Evolutionary conservation across 106 monocot species (phyloP).

Genomic region (Posidonia australis): DNA sequence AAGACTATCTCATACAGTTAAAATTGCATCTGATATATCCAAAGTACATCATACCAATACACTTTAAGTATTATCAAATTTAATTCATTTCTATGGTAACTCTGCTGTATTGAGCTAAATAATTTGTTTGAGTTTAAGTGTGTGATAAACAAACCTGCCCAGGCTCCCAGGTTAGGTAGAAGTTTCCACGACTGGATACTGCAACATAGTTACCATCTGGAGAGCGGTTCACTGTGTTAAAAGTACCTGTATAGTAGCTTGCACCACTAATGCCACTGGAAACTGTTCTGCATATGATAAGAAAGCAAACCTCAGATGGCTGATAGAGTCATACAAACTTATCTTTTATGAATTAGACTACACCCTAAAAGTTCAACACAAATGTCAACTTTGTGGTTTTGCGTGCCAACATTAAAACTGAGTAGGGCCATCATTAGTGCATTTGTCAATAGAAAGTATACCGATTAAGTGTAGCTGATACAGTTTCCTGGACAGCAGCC

Average conservation of each 20-base stretch:
- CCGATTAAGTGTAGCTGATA: constrained; percentile 97
- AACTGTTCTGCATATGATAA: constrained; percentile 73
- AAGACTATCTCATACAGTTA: too few species aligned
- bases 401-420: background rate
- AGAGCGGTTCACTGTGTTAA: constrained; percentile 90
- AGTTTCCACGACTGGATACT: constrained; percentile 94
- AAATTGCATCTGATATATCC: too few species aligned
- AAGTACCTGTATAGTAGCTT: constrained; percentile 94
- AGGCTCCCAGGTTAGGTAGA: constrained; percentile 94
- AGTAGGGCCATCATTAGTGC: background rate
- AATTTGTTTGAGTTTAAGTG: background rate
- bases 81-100: too few species aligned
- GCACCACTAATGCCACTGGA: constrained; percentile 99
- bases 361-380: background rate
- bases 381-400: background rate
- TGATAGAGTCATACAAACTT: background rate
- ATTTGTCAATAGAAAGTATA: constrained; percentile 10
- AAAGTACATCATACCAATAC: too few species aligned
- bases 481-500: constrained; percentile 97
- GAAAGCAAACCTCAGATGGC: background rate
- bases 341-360: background rate
- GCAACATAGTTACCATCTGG: constrained; percentile 92
- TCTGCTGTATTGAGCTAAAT: background rate
- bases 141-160: constrained; percentile 55
- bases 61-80: too few species aligned